Evolutionary conservation across 75 land plant genomes (phyloP), one percentile per base, ranked within the genome.

Genomic region (Picea sitchensis): DNA sequence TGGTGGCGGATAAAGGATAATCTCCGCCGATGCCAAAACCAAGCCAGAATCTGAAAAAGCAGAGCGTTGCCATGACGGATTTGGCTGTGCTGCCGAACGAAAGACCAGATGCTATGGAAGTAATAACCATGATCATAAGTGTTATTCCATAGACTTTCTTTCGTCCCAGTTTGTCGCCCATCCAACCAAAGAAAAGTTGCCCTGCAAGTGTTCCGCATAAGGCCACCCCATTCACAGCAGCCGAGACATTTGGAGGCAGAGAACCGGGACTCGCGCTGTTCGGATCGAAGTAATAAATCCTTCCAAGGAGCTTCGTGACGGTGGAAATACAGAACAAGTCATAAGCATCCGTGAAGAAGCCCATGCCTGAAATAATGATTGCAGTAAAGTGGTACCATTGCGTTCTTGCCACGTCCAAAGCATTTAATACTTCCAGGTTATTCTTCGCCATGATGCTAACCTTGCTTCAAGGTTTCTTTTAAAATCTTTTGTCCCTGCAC

Each of bases 341-440:
- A 68, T 92, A 92, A 0, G 94, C 93, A 59, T 91, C 93, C 36
- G 93, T 91, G 86, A 91, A 91, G 32, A 84, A 84, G 8, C 86
- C 86, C 86, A 84, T 84, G 14, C 86, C 86, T 38, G 86, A 85
- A 51, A 84, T 77, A 32, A 84, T 36, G 56, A 84, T 82, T 11
- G 86, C 57, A 2, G 73, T 83, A 78, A 84, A 84, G 73, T 84
- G 86, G 63, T 82, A 84, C 75, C 80, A 67, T 71, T 84, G 86
- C 23, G 80, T 83, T 84, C 21, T 83, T 2, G 85, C 85, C 51
- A 20, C 1, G n/a, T 62, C 64, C 20, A 62, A 23, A 2, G 64
- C 20, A 18, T 6, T 20, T 21, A 62, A 12, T 1, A 62, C 21
- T 31, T 83, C 75, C 67, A 83, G 41, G 51, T 3, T 80, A 90